Conservation (phyloP, 352 stramenopile species). For the Phytopythium cucurbitacearum region DNA sequence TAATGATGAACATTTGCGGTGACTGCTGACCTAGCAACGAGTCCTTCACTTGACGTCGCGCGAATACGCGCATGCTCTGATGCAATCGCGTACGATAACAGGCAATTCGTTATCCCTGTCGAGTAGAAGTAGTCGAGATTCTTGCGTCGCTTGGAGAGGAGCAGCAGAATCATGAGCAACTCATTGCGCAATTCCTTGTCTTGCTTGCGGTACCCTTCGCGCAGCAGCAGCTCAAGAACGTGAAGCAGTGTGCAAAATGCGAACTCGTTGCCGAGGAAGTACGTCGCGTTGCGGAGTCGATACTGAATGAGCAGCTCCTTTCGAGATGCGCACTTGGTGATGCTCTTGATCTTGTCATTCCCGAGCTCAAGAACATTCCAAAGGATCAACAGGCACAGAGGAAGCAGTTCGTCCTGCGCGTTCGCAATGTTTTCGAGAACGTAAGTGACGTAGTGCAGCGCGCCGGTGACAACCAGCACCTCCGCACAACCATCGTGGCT, state of each 20-base stretch:
- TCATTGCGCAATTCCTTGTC: slow-evolving; percentile 81
- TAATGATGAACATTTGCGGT: slow-evolving; percentile 56
- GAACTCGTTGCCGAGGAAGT: slow-evolving; percentile 56
- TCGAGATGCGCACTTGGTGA: slow-evolving; percentile 39
- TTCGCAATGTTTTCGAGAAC: slow-evolving; percentile 50
- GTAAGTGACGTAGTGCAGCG: slow-evolving; percentile 65
- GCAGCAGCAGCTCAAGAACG: slow-evolving; percentile 49
- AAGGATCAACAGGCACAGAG: slow-evolving; percentile 62
- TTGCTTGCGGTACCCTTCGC: slow-evolving; percentile 57
- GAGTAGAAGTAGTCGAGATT: slow-evolving; percentile 54
- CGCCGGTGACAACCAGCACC: slow-evolving; percentile 55
- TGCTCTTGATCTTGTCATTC: slow-evolving; percentile 40
- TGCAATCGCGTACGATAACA: slow-evolving; percentile 63
- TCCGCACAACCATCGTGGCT: slow-evolving; percentile 60
- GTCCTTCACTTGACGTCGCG: slow-evolving; percentile 8
- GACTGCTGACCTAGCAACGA: slow-evolving; percentile 24
- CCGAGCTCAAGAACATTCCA: slow-evolving; percentile 75
- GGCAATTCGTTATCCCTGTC: slow-evolving; percentile 46
- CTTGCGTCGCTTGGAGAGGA: slow-evolving; percentile 44
- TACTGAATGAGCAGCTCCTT: slow-evolving; percentile 59
- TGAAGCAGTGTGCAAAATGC: slow-evolving; percentile 56
- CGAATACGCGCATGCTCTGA: slow-evolving; percentile 29
- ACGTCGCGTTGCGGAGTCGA: slow-evolving; percentile 55
- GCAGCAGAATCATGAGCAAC: slow-evolving; percentile 59
- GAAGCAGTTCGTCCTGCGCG: slow-evolving; percentile 61